phyloP scores from a whole-genome alignment of 305 asterid species.

The Ilex paraguariensis region DNA sequence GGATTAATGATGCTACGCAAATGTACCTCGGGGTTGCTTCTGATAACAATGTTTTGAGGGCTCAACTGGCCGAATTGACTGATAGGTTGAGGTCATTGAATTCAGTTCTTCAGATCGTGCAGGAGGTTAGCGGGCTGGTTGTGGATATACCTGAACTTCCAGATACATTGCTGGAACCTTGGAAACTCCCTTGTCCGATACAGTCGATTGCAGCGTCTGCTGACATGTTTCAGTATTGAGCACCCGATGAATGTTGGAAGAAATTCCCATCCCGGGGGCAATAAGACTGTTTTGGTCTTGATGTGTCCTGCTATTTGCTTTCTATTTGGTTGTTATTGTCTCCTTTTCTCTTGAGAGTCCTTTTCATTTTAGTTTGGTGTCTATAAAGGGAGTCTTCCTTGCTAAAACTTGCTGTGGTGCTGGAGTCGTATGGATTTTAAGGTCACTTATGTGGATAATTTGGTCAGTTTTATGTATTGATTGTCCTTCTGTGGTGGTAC shows the following conservation, averaged over 20 bases:
- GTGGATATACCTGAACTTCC: constrained; percentile 47
- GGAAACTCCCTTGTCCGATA: constrained; percentile 50
- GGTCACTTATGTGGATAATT: too few relatives aligned
- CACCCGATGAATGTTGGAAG: background rate
- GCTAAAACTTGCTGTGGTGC: too few relatives aligned
- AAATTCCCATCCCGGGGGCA: too few relatives aligned
- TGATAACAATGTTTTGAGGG: constrained; percentile 46
- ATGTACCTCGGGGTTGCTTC: constrained; percentile 20
- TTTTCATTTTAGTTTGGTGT: too few relatives aligned
- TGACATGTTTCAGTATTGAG: constrained; percentile 24
- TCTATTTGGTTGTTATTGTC: too few relatives aligned
- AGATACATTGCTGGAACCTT: constrained; percentile 37
- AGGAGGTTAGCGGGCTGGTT: constrained; percentile 31
- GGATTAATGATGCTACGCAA: constrained; percentile 20
- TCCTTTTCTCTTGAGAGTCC: background rate
- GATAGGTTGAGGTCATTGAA: constrained; percentile 39
- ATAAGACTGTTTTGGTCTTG: too few relatives aligned
- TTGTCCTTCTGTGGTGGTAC: too few relatives aligned
- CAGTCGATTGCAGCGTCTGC: constrained; percentile 41
- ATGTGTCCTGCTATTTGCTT: background rate
- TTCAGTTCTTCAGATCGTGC: constrained; percentile 27
- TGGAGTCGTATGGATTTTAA: too few relatives aligned
- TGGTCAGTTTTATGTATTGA: too few relatives aligned
- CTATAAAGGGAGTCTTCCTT: too few relatives aligned
- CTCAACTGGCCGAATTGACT: constrained; percentile 43